Percentiles rank a stretch among this genome's conserved stretches.
Evolutionary conservation across 169 alveolate genomes (phyloP).

Genomic region (Plasmodium billcollinsi): DNA sequence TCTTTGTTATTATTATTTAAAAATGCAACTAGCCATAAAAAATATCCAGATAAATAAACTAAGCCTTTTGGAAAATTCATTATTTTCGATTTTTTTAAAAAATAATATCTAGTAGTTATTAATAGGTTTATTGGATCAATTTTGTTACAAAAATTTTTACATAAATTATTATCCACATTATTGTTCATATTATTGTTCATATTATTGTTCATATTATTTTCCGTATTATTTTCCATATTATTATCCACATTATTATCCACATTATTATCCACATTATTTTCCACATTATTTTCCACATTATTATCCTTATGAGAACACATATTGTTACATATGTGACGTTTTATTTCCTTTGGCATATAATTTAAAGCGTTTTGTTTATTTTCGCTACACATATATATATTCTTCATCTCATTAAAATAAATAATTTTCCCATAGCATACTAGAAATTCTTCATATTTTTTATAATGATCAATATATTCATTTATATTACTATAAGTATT

Average conservation of each 20-base stretch:
- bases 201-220: too few relatives aligned
- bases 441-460: conserved; percentile 73
- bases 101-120: conserved; percentile 62
- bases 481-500: conserved; percentile 2
- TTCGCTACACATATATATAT: conserved; percentile 14
- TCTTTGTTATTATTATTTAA: conserved; percentile 49
- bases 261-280: too few relatives aligned
- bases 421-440: conserved; percentile 72
- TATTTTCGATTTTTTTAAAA: conserved; percentile 68
- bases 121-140: conserved; percentile 69
- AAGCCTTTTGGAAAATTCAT: conserved; percentile 58
- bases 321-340: not conserved
- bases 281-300: too few relatives aligned
- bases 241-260: too few relatives aligned
- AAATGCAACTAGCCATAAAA: conserved; percentile 65
- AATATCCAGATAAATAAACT: conserved; percentile 72
- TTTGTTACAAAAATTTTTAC: not conserved
- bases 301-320: too few relatives aligned
- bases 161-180: too few relatives aligned
- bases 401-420: conserved; percentile 56
- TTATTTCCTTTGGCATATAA: conserved; percentile 56
- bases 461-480: conserved; percentile 45
- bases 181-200: too few relatives aligned
- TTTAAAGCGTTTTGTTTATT: conserved; percentile 47
- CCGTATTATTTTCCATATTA: too few relatives aligned